A percentile compares a stretch with the other conserved stretches of the same genome.
These are phyloP conservation scores for Phlyctochytrium planicorne DNA, from an alignment of 192 early-diverging fungal genomes.

Conservation along the genomic window DNA sequence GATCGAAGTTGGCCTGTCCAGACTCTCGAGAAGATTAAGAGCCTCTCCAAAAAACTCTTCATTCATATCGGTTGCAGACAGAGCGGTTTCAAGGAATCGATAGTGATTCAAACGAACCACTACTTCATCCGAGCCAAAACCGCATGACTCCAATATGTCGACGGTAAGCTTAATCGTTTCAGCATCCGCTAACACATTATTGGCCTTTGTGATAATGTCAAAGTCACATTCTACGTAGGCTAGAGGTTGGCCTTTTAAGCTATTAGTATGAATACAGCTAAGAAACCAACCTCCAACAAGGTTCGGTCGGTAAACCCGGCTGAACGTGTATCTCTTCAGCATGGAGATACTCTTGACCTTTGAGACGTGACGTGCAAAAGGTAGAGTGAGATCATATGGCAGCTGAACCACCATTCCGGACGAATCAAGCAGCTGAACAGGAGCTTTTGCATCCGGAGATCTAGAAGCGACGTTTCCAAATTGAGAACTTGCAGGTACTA, in stretches of 20 bases:
- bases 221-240: conserved; percentile 81
- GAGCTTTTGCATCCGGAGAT: conserved; percentile 39
- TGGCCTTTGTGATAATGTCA: conserved; percentile 76
- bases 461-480: no score
- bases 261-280: conserved; percentile 3
- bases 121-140: conserved; percentile 39
- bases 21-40: not conserved
- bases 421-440: conserved; percentile 79
- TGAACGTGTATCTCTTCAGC: conserved; percentile 86
- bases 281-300: conserved; percentile 60
- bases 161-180: conserved; percentile 83
- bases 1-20: not conserved
- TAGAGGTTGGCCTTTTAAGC: conserved; percentile 62
- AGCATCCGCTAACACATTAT: conserved; percentile 77
- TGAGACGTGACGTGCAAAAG: conserved; percentile 86
- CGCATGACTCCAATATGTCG: conserved; percentile 33
- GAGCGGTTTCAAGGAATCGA: conserved; percentile 67
- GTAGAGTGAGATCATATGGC: conserved; percentile 87
- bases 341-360: conserved; percentile 58
- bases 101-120: conserved; percentile 66
- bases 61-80: conserved; percentile 70
- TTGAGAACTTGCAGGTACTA: conserved; percentile 65
- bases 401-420: conserved; percentile 75
- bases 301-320: conserved; percentile 78
- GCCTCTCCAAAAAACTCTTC: conserved; percentile 26